phyloP scores from a whole-genome alignment of 805 yeast genomes.

The Wickerhamiella brachini region DNA sequence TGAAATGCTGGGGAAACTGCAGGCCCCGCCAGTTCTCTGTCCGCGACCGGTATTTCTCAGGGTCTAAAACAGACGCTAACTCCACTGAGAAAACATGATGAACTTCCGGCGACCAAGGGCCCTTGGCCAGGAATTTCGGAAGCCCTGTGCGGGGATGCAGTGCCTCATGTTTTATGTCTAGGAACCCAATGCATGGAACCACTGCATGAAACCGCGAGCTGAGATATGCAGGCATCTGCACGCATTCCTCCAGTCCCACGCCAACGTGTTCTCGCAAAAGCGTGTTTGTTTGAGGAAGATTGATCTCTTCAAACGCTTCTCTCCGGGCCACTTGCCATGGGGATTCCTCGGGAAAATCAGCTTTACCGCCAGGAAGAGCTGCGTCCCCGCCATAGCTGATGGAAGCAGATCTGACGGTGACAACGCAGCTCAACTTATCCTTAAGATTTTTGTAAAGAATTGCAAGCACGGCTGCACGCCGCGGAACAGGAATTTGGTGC shows the following conservation, averaged over 20 bases:
- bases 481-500: constrained; percentile 42
- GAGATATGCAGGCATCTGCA: constrained; percentile 55
- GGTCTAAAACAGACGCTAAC: constrained; percentile 15
- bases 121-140: constrained; percentile 11
- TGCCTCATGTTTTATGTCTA: constrained; percentile 2
- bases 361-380: constrained; percentile 88
- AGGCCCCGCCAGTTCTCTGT: constrained; percentile 25
- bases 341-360: constrained; percentile 49
- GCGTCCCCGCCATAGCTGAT: constrained; percentile 80
- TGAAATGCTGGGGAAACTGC: constrained; percentile 23
- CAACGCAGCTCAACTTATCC: constrained; percentile 64
- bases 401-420: constrained; percentile 62
- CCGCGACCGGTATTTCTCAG: constrained; percentile 13
- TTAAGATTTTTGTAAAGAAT: constrained; percentile 46
- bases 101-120: constrained; percentile 20
- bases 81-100: constrained; percentile 20
- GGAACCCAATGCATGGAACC: constrained; percentile 43
- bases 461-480: constrained; percentile 72
- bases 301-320: constrained; percentile 82
- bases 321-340: constrained; percentile 67
- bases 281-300: constrained; percentile 28
- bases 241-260: not conserved
- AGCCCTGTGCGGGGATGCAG: constrained; percentile 7
- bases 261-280: not conserved
- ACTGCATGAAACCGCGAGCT: constrained; percentile 76